Conservation (phyloP, 257 asterid species). For the Apocynum venetum region DNA sequence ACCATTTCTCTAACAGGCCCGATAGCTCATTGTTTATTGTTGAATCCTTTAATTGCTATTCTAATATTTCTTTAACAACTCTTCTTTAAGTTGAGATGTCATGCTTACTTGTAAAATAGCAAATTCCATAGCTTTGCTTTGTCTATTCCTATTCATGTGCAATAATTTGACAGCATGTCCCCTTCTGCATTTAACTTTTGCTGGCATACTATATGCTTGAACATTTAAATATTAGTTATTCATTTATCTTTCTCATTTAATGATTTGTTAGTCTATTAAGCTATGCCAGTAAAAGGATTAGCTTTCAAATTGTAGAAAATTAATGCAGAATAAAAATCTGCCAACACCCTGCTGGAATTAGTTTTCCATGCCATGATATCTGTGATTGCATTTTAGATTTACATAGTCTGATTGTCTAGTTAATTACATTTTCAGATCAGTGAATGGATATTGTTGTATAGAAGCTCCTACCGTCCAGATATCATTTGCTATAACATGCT, state of each 20-base stretch:
- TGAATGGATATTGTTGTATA: constrained; percentile 69
- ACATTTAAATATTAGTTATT: not conserved
- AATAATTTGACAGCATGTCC: not conserved
- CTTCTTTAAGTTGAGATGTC: not conserved
- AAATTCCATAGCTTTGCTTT: not conserved
- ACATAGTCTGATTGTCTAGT: constrained; percentile 7
- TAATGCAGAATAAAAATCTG: not conserved
- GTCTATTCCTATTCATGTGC: not conserved
- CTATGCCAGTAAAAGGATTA: not conserved
- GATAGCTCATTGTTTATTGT: not conserved
- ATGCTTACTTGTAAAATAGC: not conserved
- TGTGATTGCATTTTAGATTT: not conserved
- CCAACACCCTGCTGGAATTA: not conserved
- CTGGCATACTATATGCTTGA: not conserved
- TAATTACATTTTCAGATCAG: constrained; percentile 45
- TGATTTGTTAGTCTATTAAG: not conserved
- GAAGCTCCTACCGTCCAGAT: constrained; percentile 71
- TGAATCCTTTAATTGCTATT: not conserved
- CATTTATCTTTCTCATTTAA: not conserved
- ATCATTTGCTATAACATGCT: constrained; percentile 81
- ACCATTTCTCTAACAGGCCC: not conserved
- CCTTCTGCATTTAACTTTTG: not conserved
- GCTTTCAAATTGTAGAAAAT: not conserved
- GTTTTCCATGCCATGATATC: not conserved
- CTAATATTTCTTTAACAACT: not conserved